phyloP scores from a whole-genome alignment of 805 yeast genomes.

The Saccharomycopsis capsularis region DNA sequence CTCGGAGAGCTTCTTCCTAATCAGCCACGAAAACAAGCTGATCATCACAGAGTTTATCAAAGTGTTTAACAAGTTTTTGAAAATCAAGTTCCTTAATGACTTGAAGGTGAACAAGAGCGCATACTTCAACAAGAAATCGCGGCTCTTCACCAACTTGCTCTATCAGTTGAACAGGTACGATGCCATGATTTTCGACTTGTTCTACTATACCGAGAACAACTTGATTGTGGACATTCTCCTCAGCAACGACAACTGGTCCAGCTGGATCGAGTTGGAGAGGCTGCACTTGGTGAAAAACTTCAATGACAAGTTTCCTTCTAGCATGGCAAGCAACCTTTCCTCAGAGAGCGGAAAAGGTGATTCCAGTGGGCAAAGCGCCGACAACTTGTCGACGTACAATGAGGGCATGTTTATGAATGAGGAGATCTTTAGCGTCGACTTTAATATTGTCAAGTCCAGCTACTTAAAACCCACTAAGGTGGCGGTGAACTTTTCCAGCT shows the following conservation, averaged over 20 bases:
- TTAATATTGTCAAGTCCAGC: constrained; percentile 12
- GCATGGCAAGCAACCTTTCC: neutral
- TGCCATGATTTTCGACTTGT: constrained; percentile 11
- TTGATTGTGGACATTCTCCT: constrained; percentile 8
- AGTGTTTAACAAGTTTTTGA: constrained; percentile 19
- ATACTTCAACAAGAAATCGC: constrained; percentile 14
- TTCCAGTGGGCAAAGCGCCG: too few species aligned
- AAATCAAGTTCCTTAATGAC: constrained; percentile 18
- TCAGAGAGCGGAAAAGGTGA: too few species aligned
- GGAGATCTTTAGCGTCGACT: constrained; percentile 17
- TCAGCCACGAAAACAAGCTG: neutral
- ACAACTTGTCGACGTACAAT: neutral
- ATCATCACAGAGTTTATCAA: constrained; percentile 10
- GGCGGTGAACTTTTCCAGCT: constrained; percentile 10
- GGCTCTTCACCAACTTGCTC: constrained; percentile 19
- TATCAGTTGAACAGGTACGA: constrained; percentile 20
- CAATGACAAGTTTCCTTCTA: constrained; percentile 12
- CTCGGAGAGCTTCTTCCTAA: neutral
- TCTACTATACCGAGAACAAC: constrained; percentile 2
- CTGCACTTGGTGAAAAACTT: constrained; percentile 7
- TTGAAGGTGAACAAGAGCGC: constrained; percentile 5
- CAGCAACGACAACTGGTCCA: constrained; percentile 11
- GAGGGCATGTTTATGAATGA: constrained; percentile 2
- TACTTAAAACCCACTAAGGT: constrained; percentile 19
- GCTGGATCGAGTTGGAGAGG: constrained; percentile 13